Base-by-base conservation (phyloP, 2,329 filamentous ascomycete genomes). In the Coniosporium tulheliwenetii region DNA sequence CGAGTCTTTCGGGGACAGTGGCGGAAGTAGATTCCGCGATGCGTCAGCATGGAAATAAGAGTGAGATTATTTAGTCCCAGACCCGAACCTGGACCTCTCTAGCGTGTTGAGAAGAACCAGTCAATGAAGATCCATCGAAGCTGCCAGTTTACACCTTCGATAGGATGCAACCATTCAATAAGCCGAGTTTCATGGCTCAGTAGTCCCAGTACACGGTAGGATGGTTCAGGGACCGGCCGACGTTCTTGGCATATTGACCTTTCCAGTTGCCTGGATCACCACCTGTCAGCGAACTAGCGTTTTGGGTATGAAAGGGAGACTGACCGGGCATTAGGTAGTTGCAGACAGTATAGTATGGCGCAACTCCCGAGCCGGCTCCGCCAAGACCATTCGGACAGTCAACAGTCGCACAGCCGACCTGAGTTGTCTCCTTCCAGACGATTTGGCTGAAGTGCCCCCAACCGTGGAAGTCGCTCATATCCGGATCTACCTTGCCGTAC, bases 401-500 rank as follows among this genome's bases (percentile, higher is more conserved):
- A 51, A 62, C 79, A 82, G 56, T 66, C 61, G 39, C 66, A 55
- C 82, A 87, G 48, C 79, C 82, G 40, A 86, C 64, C 33, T 66
- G 49, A 13, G 62, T 71, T 42, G 77, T 75, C 16, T 48, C 61
- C 55, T 72, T 72, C 82, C 82, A 87, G 43, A 86, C 70, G 29
- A 86, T 65, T 64, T 87, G 79, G 39, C 77, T 73, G 61, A 85
- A 84, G 59, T 87, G 83, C 41, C 84, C 85, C 71, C 73, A 85
- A 4, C 55, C 48, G 41, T 77, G 64, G 57, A 86, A 84, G 59
- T 72, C 59, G 57, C 55, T 51, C 69, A 75, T 75, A 52, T 73
- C 61, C 19, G 82, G 80, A 55, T 66, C 69, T 43, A 60, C 55
- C 49, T 67, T 42, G 47, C 77, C 80, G 54, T 81, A 91, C 56